Base-by-base conservation (phyloP, 2,329 filamentous ascomycete species). In the Trichoderma sp. region DNA sequence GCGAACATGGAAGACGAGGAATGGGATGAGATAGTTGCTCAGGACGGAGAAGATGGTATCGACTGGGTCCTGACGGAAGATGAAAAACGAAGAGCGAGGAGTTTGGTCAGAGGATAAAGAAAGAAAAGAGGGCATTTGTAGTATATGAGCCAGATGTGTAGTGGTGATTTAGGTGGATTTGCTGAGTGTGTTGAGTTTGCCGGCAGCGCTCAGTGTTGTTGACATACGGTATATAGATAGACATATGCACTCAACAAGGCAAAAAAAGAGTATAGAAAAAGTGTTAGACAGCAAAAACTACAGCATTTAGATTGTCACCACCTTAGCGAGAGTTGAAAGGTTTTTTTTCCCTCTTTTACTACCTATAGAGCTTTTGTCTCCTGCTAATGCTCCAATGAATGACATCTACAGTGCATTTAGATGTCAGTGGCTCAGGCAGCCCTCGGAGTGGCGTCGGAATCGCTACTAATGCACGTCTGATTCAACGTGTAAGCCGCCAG, bases 1-100 rank as follows among this genome's bases (percentile, higher is more conserved):
- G 90, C 95, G 79, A 95, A 95, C 76, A 97, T 98, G 94, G 95
- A 98, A 79, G 93, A 96, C 39, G 95, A 98, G 71, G 95, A 98
- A 81, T 97, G 94, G 93, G 93, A 95, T 62, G 94, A 96, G 80
- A 81, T 95, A 50, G 78, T 81, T 7, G 82, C 86, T 53, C 72
- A 79, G 28, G 81, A 85, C 36, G 85, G 83, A 43, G 88, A 90
- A 13, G 90, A 88, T 64, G 92, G 88, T 12, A 89, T 96, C 78
- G 85, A 87, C 65, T 94, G 92, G 92, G 87, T 91, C 59, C 76
- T 95, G 74, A 91, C 86, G 72, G 86, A 87, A 55, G 93, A 95
- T 71, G 94, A 97, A 83, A 89, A 92, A 79, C 86, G 85, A 74
- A 88, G 89, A 77, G 93, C 93, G 11, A 88, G 94, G 78, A 89